phyloP scores from a whole-genome alignment of 495 filamentous ascomycete species.

The Xylaria venustula region DNA sequence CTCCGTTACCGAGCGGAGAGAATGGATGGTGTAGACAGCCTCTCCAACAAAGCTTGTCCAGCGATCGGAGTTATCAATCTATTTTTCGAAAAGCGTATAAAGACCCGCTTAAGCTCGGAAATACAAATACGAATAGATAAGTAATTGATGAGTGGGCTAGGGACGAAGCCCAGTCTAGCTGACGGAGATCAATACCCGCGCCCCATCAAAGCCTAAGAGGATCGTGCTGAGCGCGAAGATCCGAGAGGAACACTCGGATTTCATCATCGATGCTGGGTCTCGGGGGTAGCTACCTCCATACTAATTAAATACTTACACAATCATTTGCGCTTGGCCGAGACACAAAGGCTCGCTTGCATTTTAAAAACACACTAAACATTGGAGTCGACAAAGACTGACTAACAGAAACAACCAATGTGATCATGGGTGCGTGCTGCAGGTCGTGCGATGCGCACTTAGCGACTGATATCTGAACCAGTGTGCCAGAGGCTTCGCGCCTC shows the following conservation, averaged over 20 bases:
- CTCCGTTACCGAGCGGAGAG: neutral
- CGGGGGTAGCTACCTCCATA: neutral
- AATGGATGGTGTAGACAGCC: neutral
- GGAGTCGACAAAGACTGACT: too few species aligned
- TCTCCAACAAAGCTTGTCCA: neutral
- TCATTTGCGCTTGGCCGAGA: neutral
- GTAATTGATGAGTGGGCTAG: neutral
- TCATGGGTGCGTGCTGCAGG: too few species aligned
- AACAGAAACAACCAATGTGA: too few species aligned
- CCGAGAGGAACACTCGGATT: neutral
- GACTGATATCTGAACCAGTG: too few species aligned
- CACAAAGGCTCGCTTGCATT: too few species aligned
- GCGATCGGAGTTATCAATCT: neutral
- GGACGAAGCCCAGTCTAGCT: neutral
- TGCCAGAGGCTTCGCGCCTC: neutral
- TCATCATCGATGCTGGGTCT: neutral
- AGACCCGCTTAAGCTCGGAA: neutral
- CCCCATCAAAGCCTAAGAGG: too few species aligned
- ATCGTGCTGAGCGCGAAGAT: neutral
- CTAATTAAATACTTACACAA: neutral
- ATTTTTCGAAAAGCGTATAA: neutral
- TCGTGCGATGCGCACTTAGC: too few species aligned
- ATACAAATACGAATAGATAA: neutral
- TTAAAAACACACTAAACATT: too few species aligned
- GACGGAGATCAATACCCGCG: neutral